Base-by-base conservation (phyloP, 306 rosid species). In the Prosopis cineraria region DNA sequence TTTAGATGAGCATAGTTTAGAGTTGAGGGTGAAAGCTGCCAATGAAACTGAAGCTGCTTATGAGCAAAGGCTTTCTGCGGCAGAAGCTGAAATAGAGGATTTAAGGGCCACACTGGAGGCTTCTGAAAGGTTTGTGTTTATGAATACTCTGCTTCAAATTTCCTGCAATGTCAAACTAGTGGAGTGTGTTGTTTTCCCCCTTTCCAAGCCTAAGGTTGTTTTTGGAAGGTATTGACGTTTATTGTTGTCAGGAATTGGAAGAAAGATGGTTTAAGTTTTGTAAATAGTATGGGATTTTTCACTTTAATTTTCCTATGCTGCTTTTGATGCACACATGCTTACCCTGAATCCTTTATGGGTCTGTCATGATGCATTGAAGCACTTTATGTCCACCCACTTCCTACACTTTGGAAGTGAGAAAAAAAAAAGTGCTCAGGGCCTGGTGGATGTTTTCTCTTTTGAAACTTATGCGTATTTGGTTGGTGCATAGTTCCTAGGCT, bases 11-110 rank as follows among this genome's bases (percentile, higher is more conserved):
- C 99, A 95, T 86, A 82, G 98, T 79, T 82, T 95, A 50, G 98
- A 92, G 83, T 82, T 95, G 80, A 87, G 98, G 80, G 98, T 95
- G 75, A 89, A 84, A 91, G 98, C 98, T 82, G 98, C 98, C 63
- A 84, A 88, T 76, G 98, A 95, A 89, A 93, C 97, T 78, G 98
- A 91, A 87, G 91, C 93, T 84, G 98, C 98, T 64, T 92, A 92
- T 87, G 91, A 91, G 74, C 91, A 89, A 84, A 84, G 98, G 90
- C 98, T 95, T 73, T 78, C 85, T 74, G 88, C 90, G 3, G 91
- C 98, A 4, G 93, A 95, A 85, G 89, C 89, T 73, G 98, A 95
- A 83, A 87, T 91, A 82, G 85, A 87, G 63, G 98, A 91, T 14
- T 82, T 91, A 79, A 88, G 93, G 81, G 81, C 81, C 72, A 78